Percentiles rank a stretch among this genome's conserved stretches.
These are phyloP conservation scores for Vanrija sp. DNA, from an alignment of 1,284 basidiomycete species.

Conservation along the genomic window DNA sequence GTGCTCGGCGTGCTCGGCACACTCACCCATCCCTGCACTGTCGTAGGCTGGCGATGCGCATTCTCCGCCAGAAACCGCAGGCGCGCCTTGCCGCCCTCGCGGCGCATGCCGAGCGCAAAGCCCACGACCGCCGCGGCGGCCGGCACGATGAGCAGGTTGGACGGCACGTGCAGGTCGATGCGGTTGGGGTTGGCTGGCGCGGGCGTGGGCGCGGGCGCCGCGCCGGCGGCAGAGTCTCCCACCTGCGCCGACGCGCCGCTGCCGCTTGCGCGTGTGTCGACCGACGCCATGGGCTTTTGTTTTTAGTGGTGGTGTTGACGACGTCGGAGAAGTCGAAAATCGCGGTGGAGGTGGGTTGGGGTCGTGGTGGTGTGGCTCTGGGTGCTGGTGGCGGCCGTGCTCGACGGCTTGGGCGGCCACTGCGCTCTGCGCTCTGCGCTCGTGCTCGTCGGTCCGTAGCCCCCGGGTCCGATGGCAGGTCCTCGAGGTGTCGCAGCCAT, in stretches of 20 bases:
- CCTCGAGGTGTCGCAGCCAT: too few relatives aligned
- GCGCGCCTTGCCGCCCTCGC: slow-evolving; percentile 40
- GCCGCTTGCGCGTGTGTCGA: not conserved
- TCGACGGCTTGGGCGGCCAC: too few relatives aligned
- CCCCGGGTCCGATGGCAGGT: too few relatives aligned
- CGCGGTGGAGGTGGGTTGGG: not conserved
- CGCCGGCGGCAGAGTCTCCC: not conserved
- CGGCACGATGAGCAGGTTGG: slow-evolving; percentile 37
- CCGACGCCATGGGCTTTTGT: not conserved
- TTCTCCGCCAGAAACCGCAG: slow-evolving; percentile 48
- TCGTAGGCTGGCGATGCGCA: slow-evolving; percentile 46
- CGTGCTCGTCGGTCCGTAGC: too few relatives aligned
- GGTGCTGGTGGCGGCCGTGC: too few relatives aligned
- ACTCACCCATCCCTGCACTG: slow-evolving; percentile 48
- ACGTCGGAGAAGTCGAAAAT: not conserved
- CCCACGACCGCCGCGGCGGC: slow-evolving; percentile 38
- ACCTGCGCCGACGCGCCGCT: not conserved
- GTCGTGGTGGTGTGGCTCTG: not conserved
- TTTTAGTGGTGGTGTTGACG: not conserved
- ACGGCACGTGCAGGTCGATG: slow-evolving; percentile 22
- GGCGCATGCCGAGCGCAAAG: slow-evolving; percentile 39
- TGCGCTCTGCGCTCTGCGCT: too few relatives aligned
- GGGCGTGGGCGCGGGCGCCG: not conserved
- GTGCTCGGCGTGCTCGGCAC: not conserved
- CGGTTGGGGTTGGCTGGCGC: not conserved